Base-by-base conservation (phyloP, 192 early-diverging fungal species). In the Ramicandelaber brevisporus region DNA sequence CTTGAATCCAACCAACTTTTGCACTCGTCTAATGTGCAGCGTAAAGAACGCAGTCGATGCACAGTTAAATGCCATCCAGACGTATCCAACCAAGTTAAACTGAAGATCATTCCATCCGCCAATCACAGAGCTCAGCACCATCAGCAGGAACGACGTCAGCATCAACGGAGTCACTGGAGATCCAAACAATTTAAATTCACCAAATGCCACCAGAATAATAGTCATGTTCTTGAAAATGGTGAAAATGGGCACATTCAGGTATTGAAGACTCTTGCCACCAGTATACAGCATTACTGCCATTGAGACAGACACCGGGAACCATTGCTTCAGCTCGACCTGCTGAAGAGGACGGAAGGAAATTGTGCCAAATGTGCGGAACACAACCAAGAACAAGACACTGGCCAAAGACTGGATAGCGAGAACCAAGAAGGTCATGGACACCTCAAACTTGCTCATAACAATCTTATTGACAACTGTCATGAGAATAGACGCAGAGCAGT, bases 141-240 rank as follows among this genome's bases (percentile, higher is more conserved):
- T 83, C 30, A 97, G 53, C 6, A 48, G 29, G 47, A 97, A 97
- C 26, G 78, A 71, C 1, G 63, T 32, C 19, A 92, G 46, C 63
- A 88, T 88, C 32, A 78, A 32, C 37, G 57, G 57, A 0, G 84
- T 81, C 7, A 96, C 78, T 4, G 53, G 52, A 11, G 78, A 78
- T n/a, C 62, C 59, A 41, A 88, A 76, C 51, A 76, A 73, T 25
- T 66, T 52, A 8, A 70, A 72, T 50, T 97, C 92, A 25, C 72
- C 78, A 41, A 84, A 90, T 8, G 92, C 92, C 40, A 90, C 88
- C 13, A 85, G 49, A 44, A 97, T 89, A 43, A 97, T 97, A 22
- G 92, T 97, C 40, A 92, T 44, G 58, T 97, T 97, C 57, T 97
- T 97, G 60, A 93, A 97, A 34, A 97, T 73, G 16, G 92, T 97